Conservation (phyloP, 257 asterid species). For the Solanum sparsipilum region DNA sequence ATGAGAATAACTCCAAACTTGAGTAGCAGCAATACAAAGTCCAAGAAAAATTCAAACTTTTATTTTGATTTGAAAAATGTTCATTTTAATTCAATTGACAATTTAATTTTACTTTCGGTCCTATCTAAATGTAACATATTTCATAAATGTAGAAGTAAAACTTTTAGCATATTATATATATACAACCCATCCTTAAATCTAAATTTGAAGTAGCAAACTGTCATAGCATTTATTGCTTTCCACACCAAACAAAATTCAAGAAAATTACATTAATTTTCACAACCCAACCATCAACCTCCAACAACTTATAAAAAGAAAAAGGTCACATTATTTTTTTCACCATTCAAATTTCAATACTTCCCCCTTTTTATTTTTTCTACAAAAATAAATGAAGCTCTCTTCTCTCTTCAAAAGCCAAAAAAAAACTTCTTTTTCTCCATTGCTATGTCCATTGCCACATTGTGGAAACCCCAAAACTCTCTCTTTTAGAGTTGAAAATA, state of each 20-base stretch:
- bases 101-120: not conserved
- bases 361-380: not conserved
- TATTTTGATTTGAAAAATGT: not conserved
- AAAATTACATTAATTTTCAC: not conserved
- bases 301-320: not conserved
- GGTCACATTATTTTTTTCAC: not conserved
- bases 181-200: not conserved
- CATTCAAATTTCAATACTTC: not conserved
- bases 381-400: constrained; percentile 34
- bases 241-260: not conserved
- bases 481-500: constrained; percentile 27
- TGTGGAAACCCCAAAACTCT: constrained; percentile 33
- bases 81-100: too few species aligned
- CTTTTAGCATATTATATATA: not conserved
- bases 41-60: not conserved
- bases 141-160: not conserved
- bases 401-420: constrained; percentile 31
- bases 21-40: not conserved
- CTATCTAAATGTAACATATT: too few species aligned
- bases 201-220: not conserved
- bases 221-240: not conserved
- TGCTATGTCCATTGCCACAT: constrained; percentile 42
- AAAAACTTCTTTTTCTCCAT: constrained; percentile 3
- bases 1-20: not conserved
- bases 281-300: not conserved